Evolutionary conservation across 805 yeast species (phyloP), one percentile per base, ranked within the genome.

Genomic region (Hermanozyma aechmeae): DNA sequence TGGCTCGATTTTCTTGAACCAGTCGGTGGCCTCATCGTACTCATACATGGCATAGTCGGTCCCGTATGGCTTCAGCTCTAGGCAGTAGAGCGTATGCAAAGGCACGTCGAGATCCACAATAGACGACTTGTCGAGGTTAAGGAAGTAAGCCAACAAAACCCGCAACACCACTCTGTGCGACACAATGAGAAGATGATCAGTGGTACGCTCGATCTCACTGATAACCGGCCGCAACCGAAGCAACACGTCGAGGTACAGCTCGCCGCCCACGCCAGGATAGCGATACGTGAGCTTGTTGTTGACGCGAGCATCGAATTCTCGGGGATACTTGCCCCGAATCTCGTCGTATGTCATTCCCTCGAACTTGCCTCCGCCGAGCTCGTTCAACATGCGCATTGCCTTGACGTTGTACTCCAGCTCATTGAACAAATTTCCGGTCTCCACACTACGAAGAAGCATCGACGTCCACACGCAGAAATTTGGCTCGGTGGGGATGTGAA

Each of bases 181-280:
- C 0, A 89, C 71, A 14, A 89, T 69, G 26, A 87, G 56, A 19
- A 85, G 72, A 51, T 87, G 94, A 44, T 85, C 94, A 7, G 83
- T 79, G 25, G 93, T 83, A 39, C 98, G 66, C 51, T 89, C 98
- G 27, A 92, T 72, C 52, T 89, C 98, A 9, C 85, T 85, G 38
- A 89, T 89, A 13, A 89, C 73, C 1, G 96, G 94, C 35, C 94
- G 68, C 32, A 89, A 65, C 37, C 98, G 67, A 40, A 86, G 84
- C 46, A 92, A 79, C 9, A 92, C 98, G 56, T 89, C 97, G 42
- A 89, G 58, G 44, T 89, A 89, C 0, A 95, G 82, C 54, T 89
- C 98, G 12, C 98, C 98, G 6, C 97, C 96, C 28, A 85, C 82
- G 4, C 98, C 98, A 2, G 97, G 98, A 49, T 89, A 89, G 35